Evolutionary conservation across 1,139 yeast genomes (phyloP), one percentile per base, ranked within the genome.

Genomic region (Candida mesenterica): DNA sequence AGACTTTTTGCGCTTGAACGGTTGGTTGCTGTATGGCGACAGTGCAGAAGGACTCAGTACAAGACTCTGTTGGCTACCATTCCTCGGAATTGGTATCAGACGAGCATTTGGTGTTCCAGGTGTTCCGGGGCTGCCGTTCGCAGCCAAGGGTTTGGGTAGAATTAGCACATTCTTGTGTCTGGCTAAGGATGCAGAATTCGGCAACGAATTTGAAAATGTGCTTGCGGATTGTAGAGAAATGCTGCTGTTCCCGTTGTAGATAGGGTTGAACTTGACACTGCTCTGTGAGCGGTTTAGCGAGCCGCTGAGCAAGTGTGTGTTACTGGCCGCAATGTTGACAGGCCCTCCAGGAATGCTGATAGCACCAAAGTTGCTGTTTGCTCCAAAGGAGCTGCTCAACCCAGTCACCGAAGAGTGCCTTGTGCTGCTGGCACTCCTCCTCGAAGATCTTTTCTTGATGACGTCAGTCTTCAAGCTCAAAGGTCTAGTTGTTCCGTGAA

Each of bases 401-500:
- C 34, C 23, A 13, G 43, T 33, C 17, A 37, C 34, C 30, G 37
- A 37, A 6, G 41, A 34, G 24, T 38, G 40, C 12, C 41, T 25
- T 13, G 38, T 31, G 14, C 28, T 26, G 24, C 32, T 42, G 31
- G 40, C 37, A 30, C 38, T 37, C 37, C 62, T 59, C 34, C 72
- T 63, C 3, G 76, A 68, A 38, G 67, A 70, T 38, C 96, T 70
- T 47, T 96, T 72, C 54, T 84, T 84, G 44, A 87, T 84, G 30
- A 85, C 80, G 39, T 74, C 69, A 48, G 83, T 72, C 46, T 83
- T 83, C 85, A 85, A 75, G 41, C 77, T 77, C 13, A 80, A 79
- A 2, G 96, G 96, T 32, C 96, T 69, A 50, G 83, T 90, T 28
- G 72, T 68, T 1, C 92, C 92, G 52, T 86, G 95, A 31, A 87